Evolutionary conservation across 1,284 basidiomycete species (phyloP), one percentile per base, ranked within the genome.

Genomic region (Irpex rosettiformis): DNA sequence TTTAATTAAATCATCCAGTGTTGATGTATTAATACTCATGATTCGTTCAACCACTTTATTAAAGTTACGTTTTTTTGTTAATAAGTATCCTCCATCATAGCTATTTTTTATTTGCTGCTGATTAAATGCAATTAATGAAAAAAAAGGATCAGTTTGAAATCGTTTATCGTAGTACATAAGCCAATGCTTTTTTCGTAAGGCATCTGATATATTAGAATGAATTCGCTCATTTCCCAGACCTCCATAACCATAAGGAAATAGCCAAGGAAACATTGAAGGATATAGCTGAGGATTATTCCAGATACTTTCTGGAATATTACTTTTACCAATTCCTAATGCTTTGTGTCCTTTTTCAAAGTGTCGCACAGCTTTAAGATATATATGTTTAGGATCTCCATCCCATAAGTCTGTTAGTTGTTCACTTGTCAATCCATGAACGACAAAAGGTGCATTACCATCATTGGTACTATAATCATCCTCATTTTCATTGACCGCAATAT

Each of bases 231-330:
- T 61, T 5, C 69, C 69, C 43, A 74, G 56, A 11, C 73, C 69
- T 8, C 73, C 73, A 10, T 65, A 51, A 2, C 74, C 73, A 69
- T 70, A 75, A 3, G 73, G 74, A 60, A 74, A 76, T 2, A 75
- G 59, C 73, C 74, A 74, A 7, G 74, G 72, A 60, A 72, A 73
- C 65, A 72, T 69, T 29, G 68, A 60, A 1, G 72, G 68, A 64
- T 71, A 74, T 21, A 73, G 48, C 3, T 61, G 47, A 1, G 68
- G 65, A 58, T 74, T 73, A 27, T 74, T 60, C 52, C 65, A 75
- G 1, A 71, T 65, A 4, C 63, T 66, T 47, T 66, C 54, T 22
- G 68, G 67, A 1, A 61, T 48, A 4, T 28, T n/a, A 27, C 40
- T 56, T 57, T 71, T 68, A 3, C 68, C 65, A 72, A 60, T 18